These are phyloP conservation scores for Epichloe brachyelytri DNA, from an alignment of 2,329 filamentous ascomycete genomes.

Conservation along the genomic window DNA sequence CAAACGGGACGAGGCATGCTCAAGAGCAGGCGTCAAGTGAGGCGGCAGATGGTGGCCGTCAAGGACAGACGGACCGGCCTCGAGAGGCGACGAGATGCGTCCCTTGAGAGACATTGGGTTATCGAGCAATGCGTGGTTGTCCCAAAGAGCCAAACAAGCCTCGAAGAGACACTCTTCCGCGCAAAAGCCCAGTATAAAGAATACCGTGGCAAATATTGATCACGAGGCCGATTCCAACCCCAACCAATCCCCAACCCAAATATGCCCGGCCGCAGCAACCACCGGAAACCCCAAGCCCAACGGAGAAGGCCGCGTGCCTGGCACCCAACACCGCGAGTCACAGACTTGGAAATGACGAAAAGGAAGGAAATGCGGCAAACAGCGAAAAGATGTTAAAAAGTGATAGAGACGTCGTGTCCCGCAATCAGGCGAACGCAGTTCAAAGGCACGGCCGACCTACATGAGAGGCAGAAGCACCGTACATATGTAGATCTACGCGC, in stretches of 20 bases:
- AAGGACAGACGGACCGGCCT: conserved; percentile 47
- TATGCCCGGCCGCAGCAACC: neutral
- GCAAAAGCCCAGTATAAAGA: neutral
- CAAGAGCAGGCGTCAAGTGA: conserved; percentile 40
- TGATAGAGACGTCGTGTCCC: too few species aligned
- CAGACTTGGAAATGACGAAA: neutral
- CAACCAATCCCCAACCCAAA: neutral
- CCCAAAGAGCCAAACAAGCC: too few species aligned
- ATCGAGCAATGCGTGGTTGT: too few species aligned
- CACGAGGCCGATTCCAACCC: neutral
- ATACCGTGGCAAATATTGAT: neutral
- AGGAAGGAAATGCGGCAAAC: too few species aligned
- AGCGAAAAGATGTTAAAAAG: too few species aligned
- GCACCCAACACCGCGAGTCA: neutral
- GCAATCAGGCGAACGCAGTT: too few species aligned
- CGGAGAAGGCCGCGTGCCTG: too few species aligned
- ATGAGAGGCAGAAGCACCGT: too few species aligned
- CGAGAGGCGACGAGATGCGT: conserved; percentile 48
- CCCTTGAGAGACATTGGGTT: conserved; percentile 35
- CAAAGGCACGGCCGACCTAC: too few species aligned
- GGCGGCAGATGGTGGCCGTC: conserved; percentile 44
- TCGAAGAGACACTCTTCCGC: too few species aligned
- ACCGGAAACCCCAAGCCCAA: too few species aligned
- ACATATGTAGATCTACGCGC: too few species aligned
- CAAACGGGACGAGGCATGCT: conserved; percentile 43